These are phyloP conservation scores for Sordariomycetes sp. DNA, from an alignment of 2,329 filamentous ascomycete species.

Conservation along the genomic window DNA sequence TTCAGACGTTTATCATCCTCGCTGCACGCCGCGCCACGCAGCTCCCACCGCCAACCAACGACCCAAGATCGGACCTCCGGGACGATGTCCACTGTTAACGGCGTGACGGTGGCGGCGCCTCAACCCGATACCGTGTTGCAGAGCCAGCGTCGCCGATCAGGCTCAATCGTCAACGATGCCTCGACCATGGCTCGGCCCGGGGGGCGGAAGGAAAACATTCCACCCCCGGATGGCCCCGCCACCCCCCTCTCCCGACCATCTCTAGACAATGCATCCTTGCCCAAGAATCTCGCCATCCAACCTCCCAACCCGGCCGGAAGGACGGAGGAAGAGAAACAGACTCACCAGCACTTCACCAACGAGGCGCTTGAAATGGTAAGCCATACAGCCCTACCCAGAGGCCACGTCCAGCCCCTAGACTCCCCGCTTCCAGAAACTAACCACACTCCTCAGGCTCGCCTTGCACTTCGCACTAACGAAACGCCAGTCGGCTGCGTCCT, in stretches of 20 bases:
- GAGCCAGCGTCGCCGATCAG: background rate
- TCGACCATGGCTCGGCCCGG: background rate
- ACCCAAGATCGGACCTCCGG: background rate
- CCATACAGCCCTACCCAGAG: constrained; percentile 4
- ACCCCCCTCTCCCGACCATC: background rate
- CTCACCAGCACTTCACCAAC: constrained; percentile 57
- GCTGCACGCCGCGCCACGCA: background rate
- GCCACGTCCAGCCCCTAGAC: background rate
- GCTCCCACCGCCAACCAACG: background rate
- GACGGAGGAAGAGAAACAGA: constrained; percentile 18
- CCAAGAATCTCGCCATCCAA: constrained; percentile 3
- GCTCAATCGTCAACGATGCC: background rate
- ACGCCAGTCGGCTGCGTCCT: constrained; percentile 95
- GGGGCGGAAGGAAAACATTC: background rate
- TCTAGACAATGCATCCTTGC: background rate
- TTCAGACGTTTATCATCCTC: background rate
- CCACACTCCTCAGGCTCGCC: constrained; percentile 49
- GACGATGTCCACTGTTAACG: background rate
- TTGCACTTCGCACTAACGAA: constrained; percentile 75
- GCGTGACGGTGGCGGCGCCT: background rate
- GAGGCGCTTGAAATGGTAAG: constrained; percentile 77
- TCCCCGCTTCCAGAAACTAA: constrained; percentile 10
- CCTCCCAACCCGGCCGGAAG: constrained; percentile 6
- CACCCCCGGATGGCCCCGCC: background rate
- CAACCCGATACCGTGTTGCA: background rate